Conservation (phyloP, 495 filamentous ascomycete species). For the Baudoinia panamericana region DNA sequence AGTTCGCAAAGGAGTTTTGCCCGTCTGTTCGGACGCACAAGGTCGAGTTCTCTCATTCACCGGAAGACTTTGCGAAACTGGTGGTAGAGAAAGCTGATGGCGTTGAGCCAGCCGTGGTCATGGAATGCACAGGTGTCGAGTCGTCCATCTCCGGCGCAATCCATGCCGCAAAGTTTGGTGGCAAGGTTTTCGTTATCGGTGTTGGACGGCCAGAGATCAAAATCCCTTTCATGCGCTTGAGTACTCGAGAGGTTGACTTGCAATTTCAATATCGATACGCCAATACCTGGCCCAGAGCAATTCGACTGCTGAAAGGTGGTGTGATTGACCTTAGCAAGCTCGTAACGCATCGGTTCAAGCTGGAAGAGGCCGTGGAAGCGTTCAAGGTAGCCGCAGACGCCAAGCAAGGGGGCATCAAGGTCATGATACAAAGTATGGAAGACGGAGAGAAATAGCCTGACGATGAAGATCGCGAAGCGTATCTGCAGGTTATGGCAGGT, state of each 20-base stretch:
- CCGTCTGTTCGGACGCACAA: conserved; percentile 64
- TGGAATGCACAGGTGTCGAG: conserved; percentile 93
- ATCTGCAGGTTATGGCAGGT: too few relatives aligned
- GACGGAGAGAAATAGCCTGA: conserved; percentile 20
- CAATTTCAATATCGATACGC: conserved; percentile 92
- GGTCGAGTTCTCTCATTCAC: conserved; percentile 49
- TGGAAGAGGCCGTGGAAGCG: conserved; percentile 80
- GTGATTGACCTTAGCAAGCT: conserved; percentile 66
- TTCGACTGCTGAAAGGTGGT: conserved; percentile 70
- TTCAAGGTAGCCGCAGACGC: conserved; percentile 77
- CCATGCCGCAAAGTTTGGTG: conserved; percentile 79
- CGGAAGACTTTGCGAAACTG: conserved; percentile 55
- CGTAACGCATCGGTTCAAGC: conserved; percentile 71
- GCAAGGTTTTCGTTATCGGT: conserved; percentile 86
- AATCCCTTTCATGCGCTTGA: conserved; percentile 84
- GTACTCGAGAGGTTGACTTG: conserved; percentile 81
- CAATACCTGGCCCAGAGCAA: conserved; percentile 92
- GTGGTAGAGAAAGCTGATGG: conserved; percentile 55
- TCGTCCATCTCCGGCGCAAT: conserved; percentile 73
- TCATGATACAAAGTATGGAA: conserved; percentile 61
- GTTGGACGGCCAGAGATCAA: conserved; percentile 90
- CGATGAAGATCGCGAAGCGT: too few relatives aligned
- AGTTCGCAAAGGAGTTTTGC: conserved; percentile 67
- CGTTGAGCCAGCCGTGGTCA: conserved; percentile 57
- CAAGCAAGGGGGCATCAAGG: conserved; percentile 91